phyloP scores from a whole-genome alignment of 495 filamentous ascomycete species.

The Tuber brumale region DNA sequence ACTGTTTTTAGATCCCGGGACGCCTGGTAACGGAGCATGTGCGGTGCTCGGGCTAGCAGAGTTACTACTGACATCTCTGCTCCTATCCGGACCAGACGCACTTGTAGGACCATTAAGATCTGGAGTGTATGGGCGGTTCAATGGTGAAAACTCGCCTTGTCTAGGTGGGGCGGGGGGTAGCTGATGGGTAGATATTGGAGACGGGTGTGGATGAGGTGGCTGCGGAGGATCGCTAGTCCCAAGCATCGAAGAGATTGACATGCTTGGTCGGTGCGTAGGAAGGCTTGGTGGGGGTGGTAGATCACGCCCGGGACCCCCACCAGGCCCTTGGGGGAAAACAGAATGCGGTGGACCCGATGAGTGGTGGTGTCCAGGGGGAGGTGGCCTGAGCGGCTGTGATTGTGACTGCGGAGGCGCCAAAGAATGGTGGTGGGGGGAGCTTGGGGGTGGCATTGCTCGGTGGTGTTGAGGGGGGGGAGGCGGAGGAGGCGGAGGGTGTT shows the following conservation, averaged over 20 bases:
- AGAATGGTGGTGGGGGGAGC: conserved; percentile 25
- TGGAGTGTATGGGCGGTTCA: conserved; percentile 67
- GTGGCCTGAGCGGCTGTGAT: conserved; percentile 40
- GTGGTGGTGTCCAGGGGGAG: conserved; percentile 46
- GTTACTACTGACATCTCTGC: conserved; percentile 47
- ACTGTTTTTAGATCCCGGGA: conserved; percentile 28
- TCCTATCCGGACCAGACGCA: conserved; percentile 45
- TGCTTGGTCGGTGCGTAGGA: conserved; percentile 47
- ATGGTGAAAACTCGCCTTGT: conserved; percentile 55
- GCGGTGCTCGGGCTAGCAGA: conserved; percentile 46
- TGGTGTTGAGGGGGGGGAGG: conserved; percentile 34
- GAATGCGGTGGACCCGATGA: conserved; percentile 50
- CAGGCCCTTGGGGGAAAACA: conserved; percentile 48
- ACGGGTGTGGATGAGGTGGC: conserved; percentile 47
- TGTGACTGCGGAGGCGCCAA: conserved; percentile 28
- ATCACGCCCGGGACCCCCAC: conserved; percentile 51
- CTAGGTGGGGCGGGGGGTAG: conserved; percentile 51
- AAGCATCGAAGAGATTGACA: conserved; percentile 96
- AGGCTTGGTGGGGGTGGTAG: conserved; percentile 47
- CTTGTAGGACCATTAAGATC: conserved; percentile 52
- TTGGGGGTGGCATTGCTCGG: conserved; percentile 39
- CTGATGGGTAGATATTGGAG: conserved; percentile 51
- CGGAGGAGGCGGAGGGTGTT: conserved; percentile 13
- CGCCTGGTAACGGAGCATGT: conserved; percentile 33
- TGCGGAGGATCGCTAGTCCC: conserved; percentile 52